Base-by-base conservation (phyloP, 352 stramenopile species). In the Phytophthora colocasiae region DNA sequence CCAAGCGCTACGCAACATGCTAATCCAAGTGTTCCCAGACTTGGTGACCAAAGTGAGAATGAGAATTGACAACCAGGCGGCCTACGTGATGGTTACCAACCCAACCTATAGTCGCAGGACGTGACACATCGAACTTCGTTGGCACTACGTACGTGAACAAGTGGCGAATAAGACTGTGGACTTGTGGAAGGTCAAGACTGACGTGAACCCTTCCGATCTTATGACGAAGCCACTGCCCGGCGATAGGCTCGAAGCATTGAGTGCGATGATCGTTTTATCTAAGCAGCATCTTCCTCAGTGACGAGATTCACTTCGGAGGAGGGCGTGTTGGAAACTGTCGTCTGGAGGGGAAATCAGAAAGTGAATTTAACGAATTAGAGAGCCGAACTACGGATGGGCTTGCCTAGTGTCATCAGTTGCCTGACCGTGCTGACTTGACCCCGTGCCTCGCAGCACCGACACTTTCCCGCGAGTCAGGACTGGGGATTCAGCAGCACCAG, bases 321-420 rank as follows among this genome's bases (percentile, higher is more conserved):
- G 31, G 46, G 46, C 31, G 46, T 53, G 27, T 53, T 53, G 46
- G 27, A 32, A 48, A 48, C n/a, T 6, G 19, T 9, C n/a, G n/a
- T n/a, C n/a, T n/a, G n/a, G n/a, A n/a, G n/a, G n/a, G n/a, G n/a
- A n/a, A n/a, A n/a, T n/a, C n/a, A n/a, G n/a, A n/a, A n/a, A n/a
- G n/a, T n/a, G n/a, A n/a, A n/a, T n/a, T n/a, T n/a, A n/a, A n/a
- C n/a, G n/a, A n/a, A n/a, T n/a, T n/a, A n/a, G n/a, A n/a, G n/a
- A n/a, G n/a, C n/a, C n/a, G n/a, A n/a, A n/a, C n/a, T n/a, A n/a
- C n/a, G n/a, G n/a, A n/a, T n/a, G n/a, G n/a, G n/a, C n/a, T n/a
- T n/a, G n/a, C n/a, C n/a, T n/a, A n/a, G n/a, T n/a, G n/a, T n/a
- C n/a, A n/a, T n/a, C n/a, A n/a, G n/a, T n/a, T n/a, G n/a, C n/a